Evolutionary conservation across 2,329 filamentous ascomycete genomes (phyloP).

Genomic region (Fusarium piperis): DNA sequence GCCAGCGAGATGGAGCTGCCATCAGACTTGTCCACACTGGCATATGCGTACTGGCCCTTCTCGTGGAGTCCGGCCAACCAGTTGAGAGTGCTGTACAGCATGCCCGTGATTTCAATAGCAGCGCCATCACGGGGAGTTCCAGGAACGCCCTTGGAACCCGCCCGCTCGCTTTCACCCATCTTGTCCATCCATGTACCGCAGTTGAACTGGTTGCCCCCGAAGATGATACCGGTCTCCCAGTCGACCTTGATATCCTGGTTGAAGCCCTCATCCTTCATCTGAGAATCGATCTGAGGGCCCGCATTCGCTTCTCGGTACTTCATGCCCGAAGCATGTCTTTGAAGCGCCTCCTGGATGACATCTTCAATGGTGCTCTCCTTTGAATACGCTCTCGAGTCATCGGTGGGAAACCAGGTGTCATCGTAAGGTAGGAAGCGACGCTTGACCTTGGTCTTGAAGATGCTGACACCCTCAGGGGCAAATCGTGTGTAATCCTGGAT

Average conservation of each 20-base stretch:
- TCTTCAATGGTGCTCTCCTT: conserved; percentile 85
- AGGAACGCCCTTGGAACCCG: conserved; percentile 90
- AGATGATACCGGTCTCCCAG: conserved; percentile 89
- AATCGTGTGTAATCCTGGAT: conserved; percentile 92
- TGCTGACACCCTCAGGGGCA: conserved; percentile 76
- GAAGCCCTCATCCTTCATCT: conserved; percentile 94
- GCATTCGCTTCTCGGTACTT: conserved; percentile 96
- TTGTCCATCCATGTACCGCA: conserved; percentile 99
- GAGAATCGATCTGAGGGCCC: conserved; percentile 84
- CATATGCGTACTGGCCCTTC: conserved; percentile 76
- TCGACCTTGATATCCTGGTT: conserved; percentile 91
- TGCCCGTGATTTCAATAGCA: conserved; percentile 92
- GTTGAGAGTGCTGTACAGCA: conserved; percentile 86
- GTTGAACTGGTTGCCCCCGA: conserved; percentile 92
- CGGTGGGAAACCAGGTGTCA: conserved; percentile 88
- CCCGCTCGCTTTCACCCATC: conserved; percentile 97
- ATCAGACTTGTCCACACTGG: conserved; percentile 74
- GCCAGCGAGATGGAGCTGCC: conserved; percentile 72
- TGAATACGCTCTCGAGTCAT: conserved; percentile 88
- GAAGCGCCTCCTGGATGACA: conserved; percentile 90
- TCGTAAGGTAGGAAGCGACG: conserved; percentile 94
- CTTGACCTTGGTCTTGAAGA: conserved; percentile 81
- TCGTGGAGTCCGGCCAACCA: conserved; percentile 79
- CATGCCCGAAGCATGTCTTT: conserved; percentile 89
- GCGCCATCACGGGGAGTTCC: conserved; percentile 97